Base-by-base conservation (phyloP, 805 yeast genomes). In the Kuraishia hungarica region DNA sequence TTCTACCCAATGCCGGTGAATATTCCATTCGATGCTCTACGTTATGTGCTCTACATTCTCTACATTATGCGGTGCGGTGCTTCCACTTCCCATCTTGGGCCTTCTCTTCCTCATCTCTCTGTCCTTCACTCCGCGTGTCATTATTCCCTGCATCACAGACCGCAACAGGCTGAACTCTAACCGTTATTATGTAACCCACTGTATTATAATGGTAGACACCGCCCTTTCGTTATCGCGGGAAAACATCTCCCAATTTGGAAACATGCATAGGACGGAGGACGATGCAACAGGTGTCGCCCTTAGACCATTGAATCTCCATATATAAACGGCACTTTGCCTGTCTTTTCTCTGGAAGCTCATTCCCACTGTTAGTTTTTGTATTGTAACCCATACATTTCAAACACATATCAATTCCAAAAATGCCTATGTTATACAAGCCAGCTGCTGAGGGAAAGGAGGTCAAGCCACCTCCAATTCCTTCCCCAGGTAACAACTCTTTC, bases 401-500 rank as follows among this genome's bases (percentile, higher is more conserved):
- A 47, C 22, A 10, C 23, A 47, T n/a, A 20, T 15, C 39, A 2
- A 46, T 39, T 39, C 60, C 76, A 65, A 63, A 65, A 63, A 81
- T 80, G 82, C 83, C 86, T 64, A 74, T 83, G 76, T 64, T 64
- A 67, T 76, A 80, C 72, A 74, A 74, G 62, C 79, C 85, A 67
- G 66, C 73, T 35, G 77, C 73, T 52, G 81, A 80, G 64, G 83
- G 81, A 53, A 77, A 71, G 69, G 77, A 72, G 20, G 72, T 77
- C 58, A 76, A 72, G 67, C 87, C 86, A 61, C 80, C 86, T 50
- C 75, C 74, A 48, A 78, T 84, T 58, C 82, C 86, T 56, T 75
- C 85, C 55, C 83, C 84, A 68, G 85, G 86, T 57, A 80, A 77
- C 74, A 85, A 85, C 69, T 78, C 90, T 7, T 85, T 82, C 75